phyloP scores from a whole-genome alignment of 2,329 filamentous ascomycete species.

The Ophiostoma ips region DNA sequence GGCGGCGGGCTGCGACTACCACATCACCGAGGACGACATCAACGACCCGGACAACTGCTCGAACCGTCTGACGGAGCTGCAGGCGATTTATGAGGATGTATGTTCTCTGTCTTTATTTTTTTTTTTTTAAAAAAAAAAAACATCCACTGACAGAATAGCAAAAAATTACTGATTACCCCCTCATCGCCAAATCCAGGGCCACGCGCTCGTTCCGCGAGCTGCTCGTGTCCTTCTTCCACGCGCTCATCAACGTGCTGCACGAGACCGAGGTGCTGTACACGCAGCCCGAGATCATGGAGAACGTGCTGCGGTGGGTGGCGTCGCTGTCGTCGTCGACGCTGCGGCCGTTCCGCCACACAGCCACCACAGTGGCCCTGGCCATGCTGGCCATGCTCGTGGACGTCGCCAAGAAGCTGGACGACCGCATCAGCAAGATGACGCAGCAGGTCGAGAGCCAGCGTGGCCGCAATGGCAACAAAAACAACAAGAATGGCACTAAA shows the following conservation, averaged over 20 bases:
- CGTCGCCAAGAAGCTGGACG: constrained; percentile 30
- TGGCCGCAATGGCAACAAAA: constrained; percentile 49
- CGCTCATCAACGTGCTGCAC: constrained; percentile 64
- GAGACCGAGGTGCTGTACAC: constrained; percentile 71
- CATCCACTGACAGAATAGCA: constrained; percentile 28
- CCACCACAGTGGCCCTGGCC: constrained; percentile 69
- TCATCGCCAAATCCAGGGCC: constrained; percentile 69
- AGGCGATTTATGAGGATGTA: constrained; percentile 73
- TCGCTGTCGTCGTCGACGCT: constrained; percentile 81
- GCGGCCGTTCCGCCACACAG: constrained; percentile 86
- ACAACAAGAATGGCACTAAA: constrained; percentile 59
- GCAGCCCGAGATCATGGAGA: constrained; percentile 67
- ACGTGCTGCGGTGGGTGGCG: constrained; percentile 77
- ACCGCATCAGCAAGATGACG: constrained; percentile 57
- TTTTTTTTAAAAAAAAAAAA: neutral
- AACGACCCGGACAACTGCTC: constrained; percentile 79
- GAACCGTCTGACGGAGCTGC: constrained; percentile 66
- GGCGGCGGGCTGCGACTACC: constrained; percentile 66
- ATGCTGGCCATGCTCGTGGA: constrained; percentile 60
- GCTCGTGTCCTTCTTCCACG: constrained; percentile 64
- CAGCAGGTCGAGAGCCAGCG: constrained; percentile 68
- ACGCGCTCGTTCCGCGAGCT: constrained; percentile 64
- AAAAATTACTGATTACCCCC: constrained; percentile 79
- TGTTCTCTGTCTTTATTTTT: too few relatives aligned
- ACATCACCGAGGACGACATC: constrained; percentile 71